Conservation (phyloP, 1,284 basidiomycete genomes). For the Malassezia globosa region DNA sequence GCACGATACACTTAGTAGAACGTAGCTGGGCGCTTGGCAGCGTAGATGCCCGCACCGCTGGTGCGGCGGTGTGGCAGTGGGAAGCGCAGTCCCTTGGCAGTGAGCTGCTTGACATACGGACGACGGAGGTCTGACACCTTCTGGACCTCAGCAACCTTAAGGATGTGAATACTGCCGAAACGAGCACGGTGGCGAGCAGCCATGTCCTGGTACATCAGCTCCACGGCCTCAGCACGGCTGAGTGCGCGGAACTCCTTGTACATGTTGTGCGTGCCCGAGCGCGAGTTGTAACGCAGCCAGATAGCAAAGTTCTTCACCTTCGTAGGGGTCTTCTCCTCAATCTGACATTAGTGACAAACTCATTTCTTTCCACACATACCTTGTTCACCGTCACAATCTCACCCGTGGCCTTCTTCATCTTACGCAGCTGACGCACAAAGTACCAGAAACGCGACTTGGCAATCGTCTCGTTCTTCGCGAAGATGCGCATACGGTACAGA, state of each 20-base stretch:
- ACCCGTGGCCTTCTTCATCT: conserved; percentile 98
- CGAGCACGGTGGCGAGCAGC: conserved; percentile 96
- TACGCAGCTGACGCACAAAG: conserved; percentile 74
- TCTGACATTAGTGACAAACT: conserved; percentile 17
- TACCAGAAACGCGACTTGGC: conserved; percentile 99
- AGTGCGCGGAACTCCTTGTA: conserved; percentile 92
- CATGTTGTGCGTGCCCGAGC: conserved; percentile 50
- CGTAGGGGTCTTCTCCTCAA: conserved; percentile 79
- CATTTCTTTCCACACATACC: conserved; percentile 58
- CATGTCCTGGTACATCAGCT: conserved; percentile 98
- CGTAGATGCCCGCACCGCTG: conserved; percentile 48
- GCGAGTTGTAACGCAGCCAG: conserved; percentile 82
- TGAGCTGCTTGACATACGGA: conserved; percentile 86
- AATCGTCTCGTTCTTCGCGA: conserved; percentile 92
- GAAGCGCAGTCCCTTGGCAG: conserved; percentile 85
- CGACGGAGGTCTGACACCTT: conserved; percentile 79
- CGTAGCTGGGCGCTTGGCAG: conserved; percentile 49
- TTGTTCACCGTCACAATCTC: conserved; percentile 97
- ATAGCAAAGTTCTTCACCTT: conserved; percentile 99
- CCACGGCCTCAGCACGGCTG: conserved; percentile 85
- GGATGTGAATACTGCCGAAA: conserved; percentile 94
- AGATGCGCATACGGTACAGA: conserved; percentile 99
- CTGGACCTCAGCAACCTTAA: conserved; percentile 83
- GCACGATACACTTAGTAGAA: conserved; percentile 45
- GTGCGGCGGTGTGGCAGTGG: conserved; percentile 79